These are phyloP conservation scores for Naganishia sp. DNA, from an alignment of 1,284 basidiomycete species.

Conservation along the genomic window DNA sequence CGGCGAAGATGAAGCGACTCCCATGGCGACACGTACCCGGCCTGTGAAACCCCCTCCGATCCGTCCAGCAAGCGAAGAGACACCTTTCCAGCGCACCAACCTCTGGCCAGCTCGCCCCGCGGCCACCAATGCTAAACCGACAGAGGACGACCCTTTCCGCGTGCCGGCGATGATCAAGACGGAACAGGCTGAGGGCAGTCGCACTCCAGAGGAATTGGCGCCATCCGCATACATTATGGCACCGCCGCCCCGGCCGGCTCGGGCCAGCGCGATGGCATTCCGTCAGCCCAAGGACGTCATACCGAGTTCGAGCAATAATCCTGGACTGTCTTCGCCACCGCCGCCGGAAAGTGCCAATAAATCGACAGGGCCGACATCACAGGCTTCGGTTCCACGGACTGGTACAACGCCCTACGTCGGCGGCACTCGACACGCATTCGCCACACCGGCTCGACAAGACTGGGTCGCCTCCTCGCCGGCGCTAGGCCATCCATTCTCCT, in stretches of 20 bases:
- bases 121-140: neutral
- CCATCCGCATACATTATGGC: constrained; percentile 25
- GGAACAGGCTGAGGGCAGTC: neutral
- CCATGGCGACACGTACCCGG: constrained; percentile 10
- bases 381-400: constrained; percentile 12
- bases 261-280: neutral
- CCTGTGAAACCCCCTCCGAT: constrained; percentile 14
- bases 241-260: constrained; percentile 11
- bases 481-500: constrained; percentile 27
- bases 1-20: constrained; percentile 15
- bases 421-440: constrained; percentile 4
- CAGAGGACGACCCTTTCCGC: constrained; percentile 27
- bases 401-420: constrained; percentile 11
- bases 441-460: constrained; percentile 26
- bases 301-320: constrained; percentile 12
- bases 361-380: constrained; percentile 16
- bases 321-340: constrained; percentile 18
- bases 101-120: constrained; percentile 15
- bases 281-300: constrained; percentile 25
- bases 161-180: constrained; percentile 5
- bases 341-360: neutral
- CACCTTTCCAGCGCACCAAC: constrained; percentile 14
- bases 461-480: constrained; percentile 20
- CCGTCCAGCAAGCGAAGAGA: constrained; percentile 14
- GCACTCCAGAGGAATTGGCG: constrained; percentile 9